These are phyloP conservation scores for Pholiota molesta DNA, from an alignment of 768 basidiomycete genomes.

Conservation along the genomic window DNA sequence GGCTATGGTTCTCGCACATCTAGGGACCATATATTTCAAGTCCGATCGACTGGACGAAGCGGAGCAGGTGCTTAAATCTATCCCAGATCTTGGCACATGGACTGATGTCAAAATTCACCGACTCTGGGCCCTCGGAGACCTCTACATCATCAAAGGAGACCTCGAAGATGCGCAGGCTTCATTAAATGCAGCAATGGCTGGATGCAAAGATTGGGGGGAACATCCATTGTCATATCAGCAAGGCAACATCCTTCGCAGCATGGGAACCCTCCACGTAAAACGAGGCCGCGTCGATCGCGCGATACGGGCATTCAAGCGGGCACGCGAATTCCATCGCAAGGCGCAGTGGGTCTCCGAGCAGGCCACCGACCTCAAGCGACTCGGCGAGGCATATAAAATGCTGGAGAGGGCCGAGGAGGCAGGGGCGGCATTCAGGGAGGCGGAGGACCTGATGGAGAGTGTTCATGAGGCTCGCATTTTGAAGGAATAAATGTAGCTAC, in stretches of 20 bases:
- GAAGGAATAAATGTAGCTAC: too few species aligned
- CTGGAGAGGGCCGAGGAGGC: neutral
- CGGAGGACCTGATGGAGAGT: neutral
- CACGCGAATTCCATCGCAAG: neutral
- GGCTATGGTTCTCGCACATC: neutral
- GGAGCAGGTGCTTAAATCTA: too few species aligned
- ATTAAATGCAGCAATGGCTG: neutral
- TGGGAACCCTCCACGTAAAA: neutral
- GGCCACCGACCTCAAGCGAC: neutral
- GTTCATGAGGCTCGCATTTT: neutral
- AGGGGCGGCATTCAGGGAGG: neutral
- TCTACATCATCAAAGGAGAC: neutral
- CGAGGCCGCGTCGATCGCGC: neutral
- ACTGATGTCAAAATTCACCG: neutral
- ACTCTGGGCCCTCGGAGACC: neutral
- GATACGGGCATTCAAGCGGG: neutral
- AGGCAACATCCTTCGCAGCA: neutral
- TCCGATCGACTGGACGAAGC: neutral
- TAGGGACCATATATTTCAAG: neutral
- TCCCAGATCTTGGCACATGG: neutral
- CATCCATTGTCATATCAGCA: neutral
- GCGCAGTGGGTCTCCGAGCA: neutral
- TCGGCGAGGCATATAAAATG: neutral
- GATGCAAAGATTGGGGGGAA: neutral
- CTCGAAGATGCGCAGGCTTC: neutral